Conservation (phyloP, 2,329 filamentous ascomycete genomes). For the Tolypocladium tropicale region DNA sequence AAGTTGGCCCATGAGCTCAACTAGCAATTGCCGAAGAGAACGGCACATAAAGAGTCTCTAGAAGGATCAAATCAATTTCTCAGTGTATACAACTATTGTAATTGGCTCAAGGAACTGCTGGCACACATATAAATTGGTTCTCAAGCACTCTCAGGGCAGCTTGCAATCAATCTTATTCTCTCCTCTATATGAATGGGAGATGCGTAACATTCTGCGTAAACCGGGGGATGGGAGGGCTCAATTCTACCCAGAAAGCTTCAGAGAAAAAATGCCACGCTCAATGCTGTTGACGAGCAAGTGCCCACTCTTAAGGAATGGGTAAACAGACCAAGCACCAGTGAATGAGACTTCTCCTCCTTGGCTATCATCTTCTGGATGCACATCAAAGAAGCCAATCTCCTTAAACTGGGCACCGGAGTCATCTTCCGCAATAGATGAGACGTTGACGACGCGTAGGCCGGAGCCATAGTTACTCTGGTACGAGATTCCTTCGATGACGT, state of each 20-base stretch:
- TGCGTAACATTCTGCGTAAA: no score
- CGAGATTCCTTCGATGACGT: slow-evolving; percentile 27
- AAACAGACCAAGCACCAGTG: slow-evolving; percentile 34
- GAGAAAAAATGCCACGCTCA: slow-evolving; percentile 34
- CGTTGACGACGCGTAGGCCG: slow-evolving; percentile 28
- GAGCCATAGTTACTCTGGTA: slow-evolving; percentile 38
- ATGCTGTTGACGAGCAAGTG: slow-evolving; percentile 37
- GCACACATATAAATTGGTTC: no score
- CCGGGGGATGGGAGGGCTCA: no score
- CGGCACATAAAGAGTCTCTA: not conserved
- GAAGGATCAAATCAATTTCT: not conserved
- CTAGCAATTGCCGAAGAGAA: not conserved
- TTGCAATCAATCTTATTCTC: not conserved
- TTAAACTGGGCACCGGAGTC: slow-evolving; percentile 26
- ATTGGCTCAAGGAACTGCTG: no score
- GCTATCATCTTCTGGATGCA: slow-evolving; percentile 34
- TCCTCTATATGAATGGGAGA: not conserved
- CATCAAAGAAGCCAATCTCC: slow-evolving; percentile 35
- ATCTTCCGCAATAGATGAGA: slow-evolving; percentile 20
- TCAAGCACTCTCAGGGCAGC: no score
- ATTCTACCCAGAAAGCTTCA: slow-evolving; percentile 16
- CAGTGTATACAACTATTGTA: no score
- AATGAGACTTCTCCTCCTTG: slow-evolving; percentile 33
- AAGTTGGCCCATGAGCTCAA: slow-evolving; percentile 30
- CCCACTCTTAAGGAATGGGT: slow-evolving; percentile 34